Evolutionary conservation across 2,329 filamentous ascomycete species (phyloP).

Genomic region (Lecanosticta acicola): DNA sequence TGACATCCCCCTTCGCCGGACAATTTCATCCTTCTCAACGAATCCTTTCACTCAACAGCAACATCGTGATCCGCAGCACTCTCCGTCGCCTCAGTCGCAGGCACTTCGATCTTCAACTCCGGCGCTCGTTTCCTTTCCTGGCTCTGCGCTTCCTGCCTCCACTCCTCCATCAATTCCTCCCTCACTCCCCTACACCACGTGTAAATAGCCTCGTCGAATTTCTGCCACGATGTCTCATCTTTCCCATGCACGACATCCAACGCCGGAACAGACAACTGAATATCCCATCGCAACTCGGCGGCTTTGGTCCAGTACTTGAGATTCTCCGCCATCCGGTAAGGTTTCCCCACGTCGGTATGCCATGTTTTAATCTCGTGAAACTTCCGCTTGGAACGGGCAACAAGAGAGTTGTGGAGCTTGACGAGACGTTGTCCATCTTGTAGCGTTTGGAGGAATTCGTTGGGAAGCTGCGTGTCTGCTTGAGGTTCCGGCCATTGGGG

Average conservation of each 20-base stretch:
- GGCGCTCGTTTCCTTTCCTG: slow-evolving; percentile 23
- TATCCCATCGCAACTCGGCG: slow-evolving; percentile 88
- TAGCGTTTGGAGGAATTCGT: slow-evolving; percentile 68
- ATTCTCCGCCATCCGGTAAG: slow-evolving; percentile 90
- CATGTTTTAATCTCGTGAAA: slow-evolving; percentile 86
- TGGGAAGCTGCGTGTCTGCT: slow-evolving; percentile 20
- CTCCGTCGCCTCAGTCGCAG: slow-evolving; percentile 5
- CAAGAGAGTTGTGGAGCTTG: slow-evolving; percentile 80
- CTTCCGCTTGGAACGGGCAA: slow-evolving; percentile 75
- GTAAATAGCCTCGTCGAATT: slow-evolving; percentile 77
- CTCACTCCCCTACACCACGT: slow-evolving; percentile 78
- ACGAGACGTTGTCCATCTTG: slow-evolving; percentile 77
- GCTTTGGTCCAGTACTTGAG: slow-evolving; percentile 95
- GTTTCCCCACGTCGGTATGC: slow-evolving; percentile 90
- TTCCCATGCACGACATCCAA: slow-evolving; percentile 78
- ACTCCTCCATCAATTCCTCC: slow-evolving; percentile 74
- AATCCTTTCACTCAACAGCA: slow-evolving; percentile 3
- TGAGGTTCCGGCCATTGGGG: slow-evolving; percentile 58
- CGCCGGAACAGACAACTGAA: slow-evolving; percentile 74
- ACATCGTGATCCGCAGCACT: slow-evolving; percentile 1
- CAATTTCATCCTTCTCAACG: too few relatives aligned
- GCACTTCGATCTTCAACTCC: slow-evolving; percentile 27
- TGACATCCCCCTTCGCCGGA: too few relatives aligned
- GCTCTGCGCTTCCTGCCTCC: slow-evolving; percentile 38
- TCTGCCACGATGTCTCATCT: slow-evolving; percentile 61